These are phyloP conservation scores for Picea sitchensis DNA, from an alignment of 75 land plant genomes.

Conservation along the genomic window DNA sequence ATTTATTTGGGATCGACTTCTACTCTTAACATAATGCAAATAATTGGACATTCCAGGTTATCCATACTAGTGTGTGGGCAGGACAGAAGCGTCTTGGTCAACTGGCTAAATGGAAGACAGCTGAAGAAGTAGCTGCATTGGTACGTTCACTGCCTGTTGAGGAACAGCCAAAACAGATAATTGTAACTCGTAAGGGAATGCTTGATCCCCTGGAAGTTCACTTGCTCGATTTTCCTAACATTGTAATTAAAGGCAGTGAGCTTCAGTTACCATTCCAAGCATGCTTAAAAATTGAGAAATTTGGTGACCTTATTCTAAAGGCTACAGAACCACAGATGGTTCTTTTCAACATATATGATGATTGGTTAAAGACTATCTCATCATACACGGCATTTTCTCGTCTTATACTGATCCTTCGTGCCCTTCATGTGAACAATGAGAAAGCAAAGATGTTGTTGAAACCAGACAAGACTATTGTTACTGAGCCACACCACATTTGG, in stretches of 20 bases:
- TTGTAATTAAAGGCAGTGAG: conserved; percentile 99
- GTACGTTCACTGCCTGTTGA: conserved; percentile 97
- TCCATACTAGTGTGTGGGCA: conserved; percentile 99
- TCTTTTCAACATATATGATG: conserved; percentile 98
- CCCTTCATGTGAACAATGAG: conserved; percentile 99
- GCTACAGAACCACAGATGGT: conserved; percentile 99
- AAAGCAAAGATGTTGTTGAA: conserved; percentile 99
- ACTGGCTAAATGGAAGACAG: conserved; percentile 99
- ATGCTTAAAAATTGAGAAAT: conserved; percentile 98
- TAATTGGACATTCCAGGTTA: conserved; percentile 53
- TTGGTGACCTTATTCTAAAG: conserved; percentile 95
- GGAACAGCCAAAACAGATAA: conserved; percentile 99
- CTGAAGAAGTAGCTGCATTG: conserved; percentile 99
- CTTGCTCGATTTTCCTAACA: conserved; percentile 98
- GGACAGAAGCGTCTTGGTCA: conserved; percentile 99
- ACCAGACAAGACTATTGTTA: conserved; percentile 93
- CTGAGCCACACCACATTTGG: conserved; percentile 99
- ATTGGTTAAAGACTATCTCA: conserved; percentile 99
- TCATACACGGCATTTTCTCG: conserved; percentile 98
- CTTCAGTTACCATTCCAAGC: conserved; percentile 99
- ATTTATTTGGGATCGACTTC: neutral
- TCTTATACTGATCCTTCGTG: conserved; percentile 88
- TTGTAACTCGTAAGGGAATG: conserved; percentile 99
- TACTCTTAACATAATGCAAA: neutral
- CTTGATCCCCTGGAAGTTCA: conserved; percentile 98